These are phyloP conservation scores for Gossypium schwendimanii DNA, from an alignment of 441 rosid species.

Conservation along the genomic window DNA sequence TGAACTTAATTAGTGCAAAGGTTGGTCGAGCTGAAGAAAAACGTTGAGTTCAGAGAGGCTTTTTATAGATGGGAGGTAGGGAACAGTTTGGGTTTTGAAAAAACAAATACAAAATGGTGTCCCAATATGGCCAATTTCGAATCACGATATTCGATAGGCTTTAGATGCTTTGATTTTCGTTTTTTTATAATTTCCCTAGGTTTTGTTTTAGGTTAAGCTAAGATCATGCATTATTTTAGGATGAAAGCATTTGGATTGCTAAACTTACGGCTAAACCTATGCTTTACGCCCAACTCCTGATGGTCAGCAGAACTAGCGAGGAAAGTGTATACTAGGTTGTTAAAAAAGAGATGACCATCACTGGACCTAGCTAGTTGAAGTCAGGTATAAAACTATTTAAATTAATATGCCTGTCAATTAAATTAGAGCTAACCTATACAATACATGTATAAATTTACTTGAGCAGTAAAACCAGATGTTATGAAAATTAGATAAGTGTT, in stretches of 20 bases:
- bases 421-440: not conserved
- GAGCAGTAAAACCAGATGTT: not conserved
- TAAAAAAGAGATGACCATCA: too few species aligned
- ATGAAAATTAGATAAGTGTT: not conserved
- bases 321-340: too few species aligned
- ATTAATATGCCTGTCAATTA: not conserved
- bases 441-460: not conserved
- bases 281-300: not conserved
- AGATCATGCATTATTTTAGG: not conserved
- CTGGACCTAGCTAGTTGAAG: too few species aligned
- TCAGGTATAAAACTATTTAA: too few species aligned
- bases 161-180: not conserved
- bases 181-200: not conserved
- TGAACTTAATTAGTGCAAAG: not conserved
- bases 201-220: not conserved
- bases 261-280: not conserved
- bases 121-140: not conserved
- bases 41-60: not conserved
- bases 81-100: not conserved
- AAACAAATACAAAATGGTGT: not conserved
- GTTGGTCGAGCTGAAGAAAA: not conserved
- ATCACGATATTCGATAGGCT: not conserved
- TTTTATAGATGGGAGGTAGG: constrained; percentile 16
- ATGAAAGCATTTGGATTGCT: not conserved
- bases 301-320: not conserved